A percentile compares a stretch with the other conserved stretches of the same genome.
Conservation (phyloP, 352 stramenopile species). For the Globisporangium parvum region DNA sequence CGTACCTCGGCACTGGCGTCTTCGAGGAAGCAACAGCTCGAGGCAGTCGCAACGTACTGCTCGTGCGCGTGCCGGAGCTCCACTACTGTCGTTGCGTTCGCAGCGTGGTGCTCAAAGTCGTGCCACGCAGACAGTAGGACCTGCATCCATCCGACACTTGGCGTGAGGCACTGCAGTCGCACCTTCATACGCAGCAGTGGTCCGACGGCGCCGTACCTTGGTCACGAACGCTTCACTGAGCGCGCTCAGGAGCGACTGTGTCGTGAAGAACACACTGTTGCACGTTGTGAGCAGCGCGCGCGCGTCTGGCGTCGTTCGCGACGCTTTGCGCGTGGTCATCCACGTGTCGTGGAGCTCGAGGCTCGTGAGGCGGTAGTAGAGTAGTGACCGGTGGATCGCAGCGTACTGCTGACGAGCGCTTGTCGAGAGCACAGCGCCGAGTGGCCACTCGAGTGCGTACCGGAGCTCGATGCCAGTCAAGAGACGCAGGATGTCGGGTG, state of each 20-base stretch:
- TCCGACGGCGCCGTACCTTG: slow-evolving; percentile 19
- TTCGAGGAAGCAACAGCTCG: slow-evolving; percentile 41
- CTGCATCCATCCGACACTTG: too few relatives aligned
- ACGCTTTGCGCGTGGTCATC: slow-evolving; percentile 24
- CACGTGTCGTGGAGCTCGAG: slow-evolving; percentile 38
- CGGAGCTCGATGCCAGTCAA: slow-evolving; percentile 43
- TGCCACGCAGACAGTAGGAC: slow-evolving; percentile 35
- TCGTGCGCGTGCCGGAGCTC: slow-evolving; percentile 31
- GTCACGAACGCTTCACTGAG: slow-evolving; percentile 47
- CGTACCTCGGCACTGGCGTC: slow-evolving; percentile 17
- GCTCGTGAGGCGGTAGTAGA: slow-evolving; percentile 35
- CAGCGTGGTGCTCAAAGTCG: slow-evolving; percentile 17
- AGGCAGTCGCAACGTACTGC: slow-evolving; percentile 24
- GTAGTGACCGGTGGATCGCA: slow-evolving; percentile 35
- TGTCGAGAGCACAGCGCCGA: slow-evolving; percentile 40
- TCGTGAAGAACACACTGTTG: slow-evolving; percentile 30
- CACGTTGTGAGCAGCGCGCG: slow-evolving; percentile 20
- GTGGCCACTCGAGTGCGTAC: slow-evolving; percentile 40
- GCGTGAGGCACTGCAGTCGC: too few relatives aligned
- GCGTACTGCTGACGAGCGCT: slow-evolving; percentile 28
- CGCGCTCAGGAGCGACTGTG: slow-evolving; percentile 29
- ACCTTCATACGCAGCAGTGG: too few relatives aligned
- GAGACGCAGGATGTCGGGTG: slow-evolving; percentile 20
- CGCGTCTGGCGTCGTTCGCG: slow-evolving; percentile 9
- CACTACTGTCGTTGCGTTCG: slow-evolving; percentile 18